A percentile compares a stretch with the other conserved stretches of the same genome.
These are phyloP conservation scores for Paecilomyces sp. DNA, from an alignment of 2,329 filamentous ascomycete species.

Conservation along the genomic window DNA sequence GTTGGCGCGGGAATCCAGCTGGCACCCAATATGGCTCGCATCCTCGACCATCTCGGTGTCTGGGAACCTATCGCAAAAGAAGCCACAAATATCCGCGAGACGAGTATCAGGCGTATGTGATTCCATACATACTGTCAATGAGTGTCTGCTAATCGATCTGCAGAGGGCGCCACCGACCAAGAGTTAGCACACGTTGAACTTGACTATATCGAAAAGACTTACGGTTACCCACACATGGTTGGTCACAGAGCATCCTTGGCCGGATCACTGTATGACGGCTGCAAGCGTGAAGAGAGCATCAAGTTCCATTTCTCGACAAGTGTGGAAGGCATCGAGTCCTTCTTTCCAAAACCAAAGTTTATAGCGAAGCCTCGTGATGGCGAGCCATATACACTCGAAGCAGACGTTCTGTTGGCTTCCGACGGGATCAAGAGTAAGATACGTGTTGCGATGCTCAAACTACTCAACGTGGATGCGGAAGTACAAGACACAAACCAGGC, in stretches of 20 bases:
- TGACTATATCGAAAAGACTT: conserved; percentile 58
- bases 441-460: conserved; percentile 35
- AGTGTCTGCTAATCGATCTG: conserved; percentile 4
- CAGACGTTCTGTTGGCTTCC: conserved; percentile 46
- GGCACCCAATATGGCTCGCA: conserved; percentile 72
- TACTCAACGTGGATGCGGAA: conserved; percentile 29
- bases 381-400: conserved; percentile 44
- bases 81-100: conserved; percentile 63
- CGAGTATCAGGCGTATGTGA: conserved; percentile 60
- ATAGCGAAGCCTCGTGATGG: conserved; percentile 52
- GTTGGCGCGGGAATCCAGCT: conserved; percentile 81
- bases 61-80: conserved; percentile 65
- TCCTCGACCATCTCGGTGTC: conserved; percentile 64
- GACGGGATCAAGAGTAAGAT: conserved; percentile 49
- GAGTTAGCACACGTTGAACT: conserved; percentile 68
- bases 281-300: conserved; percentile 55
- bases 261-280: conserved; percentile 62
- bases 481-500: conserved; percentile 46
- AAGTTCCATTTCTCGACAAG: conserved; percentile 61
- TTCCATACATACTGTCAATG: not conserved
- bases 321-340: conserved; percentile 52
- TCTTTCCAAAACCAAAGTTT: conserved; percentile 54
- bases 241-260: conserved; percentile 70
- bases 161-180: conserved; percentile 59
- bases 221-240: conserved; percentile 72